phyloP scores from a whole-genome alignment of 1,284 basidiomycete genomes.

The Trametes sp. region DNA sequence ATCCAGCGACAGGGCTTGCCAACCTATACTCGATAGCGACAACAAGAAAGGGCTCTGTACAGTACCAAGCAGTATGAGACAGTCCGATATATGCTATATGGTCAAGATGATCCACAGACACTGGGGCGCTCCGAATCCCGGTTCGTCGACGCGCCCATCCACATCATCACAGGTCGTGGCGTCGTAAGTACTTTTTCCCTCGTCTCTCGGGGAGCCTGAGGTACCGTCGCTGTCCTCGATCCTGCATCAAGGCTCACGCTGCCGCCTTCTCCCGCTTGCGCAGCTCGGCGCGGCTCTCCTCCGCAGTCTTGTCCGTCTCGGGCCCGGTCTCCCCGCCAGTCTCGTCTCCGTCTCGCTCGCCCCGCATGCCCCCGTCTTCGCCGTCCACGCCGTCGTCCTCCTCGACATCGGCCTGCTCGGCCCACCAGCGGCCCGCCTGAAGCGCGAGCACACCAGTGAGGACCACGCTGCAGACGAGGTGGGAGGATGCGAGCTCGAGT shows the following conservation, averaged over 20 bases:
- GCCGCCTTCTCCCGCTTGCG: constrained; percentile 21
- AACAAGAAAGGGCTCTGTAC: background rate
- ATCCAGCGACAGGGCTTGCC: too few relatives aligned
- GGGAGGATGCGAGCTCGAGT: constrained; percentile 78
- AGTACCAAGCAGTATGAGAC: constrained; percentile 1
- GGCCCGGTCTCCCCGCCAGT: constrained; percentile 22
- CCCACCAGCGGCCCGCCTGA: constrained; percentile 84
- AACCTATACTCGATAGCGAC: constrained; percentile 10
- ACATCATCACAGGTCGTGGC: constrained; percentile 15
- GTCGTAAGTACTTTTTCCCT: constrained; percentile 26
- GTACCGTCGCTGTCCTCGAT: too few relatives aligned
- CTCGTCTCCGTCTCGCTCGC: constrained; percentile 17
- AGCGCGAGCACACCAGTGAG: constrained; percentile 81
- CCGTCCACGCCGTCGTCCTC: constrained; percentile 36
- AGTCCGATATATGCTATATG: constrained; percentile 17
- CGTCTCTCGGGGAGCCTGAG: background rate
- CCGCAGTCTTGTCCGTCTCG: constrained; percentile 26
- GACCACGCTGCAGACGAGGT: constrained; percentile 83
- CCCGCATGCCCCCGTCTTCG: constrained; percentile 17
- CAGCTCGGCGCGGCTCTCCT: constrained; percentile 13
- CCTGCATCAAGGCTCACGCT: constrained; percentile 6
- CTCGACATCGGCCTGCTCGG: constrained; percentile 64
- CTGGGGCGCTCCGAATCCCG: background rate
- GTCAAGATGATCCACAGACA: constrained; percentile 5
- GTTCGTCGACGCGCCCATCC: background rate